Percentiles rank a stretch among this genome's conserved stretches.
phyloP scores from a whole-genome alignment of 768 basidiomycete species.

The Russula compacta region DNA sequence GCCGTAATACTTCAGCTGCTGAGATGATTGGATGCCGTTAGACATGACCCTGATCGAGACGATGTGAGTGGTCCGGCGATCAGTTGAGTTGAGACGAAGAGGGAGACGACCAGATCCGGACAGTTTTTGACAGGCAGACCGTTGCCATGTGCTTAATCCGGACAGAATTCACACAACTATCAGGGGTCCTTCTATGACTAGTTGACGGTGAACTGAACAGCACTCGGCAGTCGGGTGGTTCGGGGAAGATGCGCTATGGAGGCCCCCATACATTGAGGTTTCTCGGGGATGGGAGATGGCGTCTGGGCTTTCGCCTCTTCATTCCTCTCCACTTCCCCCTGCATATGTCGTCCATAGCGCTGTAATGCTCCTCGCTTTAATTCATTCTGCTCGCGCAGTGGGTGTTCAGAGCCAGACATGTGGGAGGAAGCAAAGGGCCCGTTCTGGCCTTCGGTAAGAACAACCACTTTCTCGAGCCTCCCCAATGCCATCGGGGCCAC shows the following conservation, averaged over 20 bases:
- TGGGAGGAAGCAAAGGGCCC: constrained; percentile 18
- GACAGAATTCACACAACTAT: too few species aligned
- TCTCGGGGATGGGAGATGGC: constrained; percentile 1
- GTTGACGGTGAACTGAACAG: too few species aligned
- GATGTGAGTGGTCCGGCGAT: too few species aligned
- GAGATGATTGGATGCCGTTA: too few species aligned
- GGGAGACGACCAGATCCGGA: too few species aligned
- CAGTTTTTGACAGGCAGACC: too few species aligned
- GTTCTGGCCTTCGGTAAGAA: background rate
- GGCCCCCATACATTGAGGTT: constrained; percentile 2
- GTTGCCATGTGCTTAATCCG: too few species aligned
- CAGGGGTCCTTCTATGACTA: too few species aligned
- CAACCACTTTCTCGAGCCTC: background rate
- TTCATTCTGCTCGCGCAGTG: constrained; percentile 53
- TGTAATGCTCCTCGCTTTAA: constrained; percentile 57
- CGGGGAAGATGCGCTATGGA: constrained; percentile 50
- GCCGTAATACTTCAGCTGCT: too few species aligned
- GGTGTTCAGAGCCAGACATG: constrained; percentile 27
- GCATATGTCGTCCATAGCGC: constrained; percentile 38
- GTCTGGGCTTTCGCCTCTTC: background rate
- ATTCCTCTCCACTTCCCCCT: background rate
- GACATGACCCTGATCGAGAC: too few species aligned
- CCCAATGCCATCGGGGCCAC: background rate
- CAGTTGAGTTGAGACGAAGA: too few species aligned
- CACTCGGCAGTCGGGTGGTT: constrained; percentile 49